Evolutionary conservation across 2,329 filamentous ascomycete genomes (phyloP).

Genomic region (Botrytis fragariae): DNA sequence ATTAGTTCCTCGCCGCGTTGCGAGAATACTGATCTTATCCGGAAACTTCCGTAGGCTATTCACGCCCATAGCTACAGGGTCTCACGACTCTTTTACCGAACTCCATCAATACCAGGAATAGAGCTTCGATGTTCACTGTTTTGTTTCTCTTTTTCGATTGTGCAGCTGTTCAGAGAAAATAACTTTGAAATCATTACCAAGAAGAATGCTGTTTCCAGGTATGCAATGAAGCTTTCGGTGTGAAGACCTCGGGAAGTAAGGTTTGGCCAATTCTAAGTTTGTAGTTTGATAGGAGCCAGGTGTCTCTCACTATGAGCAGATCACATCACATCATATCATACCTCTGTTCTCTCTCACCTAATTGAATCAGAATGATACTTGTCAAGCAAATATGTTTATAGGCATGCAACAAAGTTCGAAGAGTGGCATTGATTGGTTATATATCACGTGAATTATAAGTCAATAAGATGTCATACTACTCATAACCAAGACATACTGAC

Average conservation of each 20-base stretch:
- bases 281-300: neutral
- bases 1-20: neutral
- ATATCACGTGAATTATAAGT: neutral
- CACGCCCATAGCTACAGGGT: neutral
- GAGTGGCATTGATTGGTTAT: neutral
- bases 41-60: neutral
- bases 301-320: too few species aligned
- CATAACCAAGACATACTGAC: neutral
- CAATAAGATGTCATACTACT: neutral
- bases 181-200: neutral
- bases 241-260: neutral
- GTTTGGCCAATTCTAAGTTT: neutral
- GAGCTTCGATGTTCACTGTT: neutral
- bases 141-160: neutral
- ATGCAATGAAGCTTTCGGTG: neutral
- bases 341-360: too few species aligned
- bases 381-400: neutral
- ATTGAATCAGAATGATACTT: neutral
- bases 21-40: neutral
- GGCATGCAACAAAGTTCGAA: neutral
- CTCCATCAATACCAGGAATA: neutral
- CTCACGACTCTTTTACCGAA: neutral
- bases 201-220: neutral
- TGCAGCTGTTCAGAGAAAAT: neutral
- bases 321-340: too few species aligned